A percentile compares a stretch with the other conserved stretches of the same genome.
These are phyloP conservation scores for Tephrocybe sp. DNA, from an alignment of 768 basidiomycete species.

Conservation along the genomic window DNA sequence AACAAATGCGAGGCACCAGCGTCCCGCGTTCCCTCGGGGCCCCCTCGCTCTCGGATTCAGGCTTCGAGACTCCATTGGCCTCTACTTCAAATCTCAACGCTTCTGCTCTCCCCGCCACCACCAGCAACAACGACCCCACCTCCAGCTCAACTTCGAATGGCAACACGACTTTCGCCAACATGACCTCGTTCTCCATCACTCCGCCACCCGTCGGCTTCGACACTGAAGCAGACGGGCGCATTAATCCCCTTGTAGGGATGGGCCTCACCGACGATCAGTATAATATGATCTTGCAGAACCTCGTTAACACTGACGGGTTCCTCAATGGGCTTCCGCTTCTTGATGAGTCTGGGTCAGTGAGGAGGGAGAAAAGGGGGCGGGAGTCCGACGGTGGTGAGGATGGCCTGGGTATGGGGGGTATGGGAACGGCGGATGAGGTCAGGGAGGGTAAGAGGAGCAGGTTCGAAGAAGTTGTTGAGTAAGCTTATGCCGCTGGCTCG, in stretches of 20 bases:
- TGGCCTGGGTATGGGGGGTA: conserved; percentile 13
- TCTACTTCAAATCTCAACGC: conserved; percentile 9
- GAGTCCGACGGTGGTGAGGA: conserved; percentile 27
- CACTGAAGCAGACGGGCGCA: conserved; percentile 53
- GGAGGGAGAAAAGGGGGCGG: conserved; percentile 23
- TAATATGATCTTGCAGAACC: conserved; percentile 69
- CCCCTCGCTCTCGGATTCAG: conserved; percentile 55
- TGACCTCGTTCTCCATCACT: conserved; percentile 4
- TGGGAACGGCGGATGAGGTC: conserved; percentile 21
- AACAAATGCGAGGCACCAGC: conserved; percentile 51
- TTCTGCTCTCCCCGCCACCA: conserved; percentile 26
- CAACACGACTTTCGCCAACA: conserved; percentile 2
- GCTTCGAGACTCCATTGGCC: conserved; percentile 56
- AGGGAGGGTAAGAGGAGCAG: conserved; percentile 57
- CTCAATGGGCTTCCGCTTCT: conserved; percentile 35
- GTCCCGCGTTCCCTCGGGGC: conserved; percentile 68
- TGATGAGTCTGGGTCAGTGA: conserved; percentile 20
- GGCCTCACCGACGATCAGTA: conserved; percentile 91
- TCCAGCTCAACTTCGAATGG: not conserved
- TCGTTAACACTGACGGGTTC: conserved; percentile 66
- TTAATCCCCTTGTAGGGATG: conserved; percentile 86
- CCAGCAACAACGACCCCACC: conserved; percentile 1
- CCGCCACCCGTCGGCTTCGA: conserved; percentile 17
- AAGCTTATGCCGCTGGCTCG: not conserved
- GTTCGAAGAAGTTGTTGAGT: conserved; percentile 58